Base-by-base conservation (phyloP, 2,329 filamentous ascomycete species). In the Sporothrix dimorphospora region DNA sequence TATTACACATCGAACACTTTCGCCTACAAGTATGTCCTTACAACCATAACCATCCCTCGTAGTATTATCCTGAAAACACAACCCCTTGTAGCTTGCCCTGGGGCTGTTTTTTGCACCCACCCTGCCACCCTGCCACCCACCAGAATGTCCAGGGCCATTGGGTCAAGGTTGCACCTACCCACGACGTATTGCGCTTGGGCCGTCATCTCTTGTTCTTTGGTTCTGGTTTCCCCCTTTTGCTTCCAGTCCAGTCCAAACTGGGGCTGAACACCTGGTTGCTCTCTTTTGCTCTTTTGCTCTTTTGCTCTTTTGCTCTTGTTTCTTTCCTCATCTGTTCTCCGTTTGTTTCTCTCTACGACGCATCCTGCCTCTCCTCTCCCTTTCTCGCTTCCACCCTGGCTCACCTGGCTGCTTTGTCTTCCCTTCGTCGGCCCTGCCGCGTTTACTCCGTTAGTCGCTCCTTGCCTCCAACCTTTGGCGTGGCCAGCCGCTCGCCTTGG, bases 141-240 rank as follows among this genome's bases (percentile, higher is more conserved):
- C n/a, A n/a, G n/a, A n/a, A n/a, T n/a, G n/a, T n/a, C n/a, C n/a
- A n/a, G n/a, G n/a, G n/a, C n/a, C n/a, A n/a, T n/a, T n/a, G n/a
- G n/a, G 5, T 38, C 59, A 45, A 45, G 59, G 59, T 45, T 63
- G 38, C 59, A 42, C 38, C 51, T 8, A 12, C 7, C 59, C 34
- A 61, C 19, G 34, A 24, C 9, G 38, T 16, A 34, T 47, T 59
- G 24, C 55, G 66, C 66, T 69, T 69, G 66, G 66, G 49, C 66
- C 49, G n/a, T 45, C 47, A 34, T 69, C 49, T 69, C 19, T 55
- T 68, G 30, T 55, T 66, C 61, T 47, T 19, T 49, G 55, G 55
- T 34, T 42, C 27, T 63, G 27, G n/a, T 53, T 45, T 49, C 53
- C 49, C 49, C 38, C 51, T 65, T 51, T 53, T 45, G 57, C 49